Percentiles rank a stretch among this genome's conserved stretches.
Conservation (phyloP, 2,329 filamentous ascomycete genomes). For the Lizonia empirigonia region DNA sequence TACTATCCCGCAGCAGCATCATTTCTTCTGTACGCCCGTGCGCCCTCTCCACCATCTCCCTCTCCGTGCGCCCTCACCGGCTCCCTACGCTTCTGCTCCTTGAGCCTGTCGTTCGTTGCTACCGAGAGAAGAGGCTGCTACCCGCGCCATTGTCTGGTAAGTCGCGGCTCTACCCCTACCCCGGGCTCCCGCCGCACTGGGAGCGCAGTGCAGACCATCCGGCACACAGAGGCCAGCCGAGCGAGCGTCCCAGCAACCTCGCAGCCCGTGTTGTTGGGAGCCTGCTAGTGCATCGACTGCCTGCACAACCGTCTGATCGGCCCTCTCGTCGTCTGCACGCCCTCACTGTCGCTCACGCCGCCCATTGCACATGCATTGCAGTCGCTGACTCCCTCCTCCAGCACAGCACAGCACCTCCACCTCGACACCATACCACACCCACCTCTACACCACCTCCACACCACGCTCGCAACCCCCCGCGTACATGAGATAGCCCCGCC, state of each 20-base stretch:
- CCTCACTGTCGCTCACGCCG: not conserved
- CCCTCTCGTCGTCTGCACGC: not conserved
- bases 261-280: constrained; percentile 7
- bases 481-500: constrained; percentile 28
- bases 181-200: not conserved
- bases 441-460: not conserved
- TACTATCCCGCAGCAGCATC: constrained; percentile 18
- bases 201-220: constrained; percentile 2
- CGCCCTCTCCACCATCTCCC: constrained; percentile 9
- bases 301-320: constrained; percentile 7
- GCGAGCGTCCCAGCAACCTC: not conserved
- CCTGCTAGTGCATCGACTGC: constrained; percentile 8
- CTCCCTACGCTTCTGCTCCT: not conserved
- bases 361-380: constrained; percentile 1
- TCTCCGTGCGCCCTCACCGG: constrained; percentile 8
- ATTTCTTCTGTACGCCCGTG: constrained; percentile 25
- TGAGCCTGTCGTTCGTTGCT: constrained; percentile 2
- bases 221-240: constrained; percentile 1
- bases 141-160: constrained; percentile 17
- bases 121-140: constrained; percentile 7
- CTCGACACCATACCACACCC: not conserved
- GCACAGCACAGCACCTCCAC: constrained; percentile 9
- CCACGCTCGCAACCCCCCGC: constrained; percentile 7
- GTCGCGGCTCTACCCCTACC: constrained; percentile 9
- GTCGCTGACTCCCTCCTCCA: constrained; percentile 12